Evolutionary conservation across 768 basidiomycete genomes (phyloP).

Genomic region (Tricholoma saponaceum): DNA sequence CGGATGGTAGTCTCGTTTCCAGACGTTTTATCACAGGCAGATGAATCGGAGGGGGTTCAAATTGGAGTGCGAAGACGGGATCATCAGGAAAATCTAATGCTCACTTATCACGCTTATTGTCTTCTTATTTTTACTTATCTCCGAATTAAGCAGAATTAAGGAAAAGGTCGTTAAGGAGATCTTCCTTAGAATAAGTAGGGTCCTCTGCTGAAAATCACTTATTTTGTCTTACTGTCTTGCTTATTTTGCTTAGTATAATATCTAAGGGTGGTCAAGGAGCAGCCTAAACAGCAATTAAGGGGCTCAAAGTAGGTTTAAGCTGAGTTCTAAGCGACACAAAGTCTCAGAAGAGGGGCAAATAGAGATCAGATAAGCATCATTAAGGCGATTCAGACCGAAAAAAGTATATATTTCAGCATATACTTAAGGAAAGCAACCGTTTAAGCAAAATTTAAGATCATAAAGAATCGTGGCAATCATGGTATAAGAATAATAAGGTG

Average conservation of each 20-base stretch:
- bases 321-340: neutral
- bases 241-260: neutral
- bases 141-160: too few relatives aligned
- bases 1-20: too few relatives aligned
- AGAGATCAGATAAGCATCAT: neutral
- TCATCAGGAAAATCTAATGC: too few relatives aligned
- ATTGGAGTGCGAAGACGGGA: too few relatives aligned
- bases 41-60: too few relatives aligned
- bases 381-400: neutral
- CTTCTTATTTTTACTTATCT: too few relatives aligned
- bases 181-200: conserved; percentile 7
- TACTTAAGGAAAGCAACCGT: neutral
- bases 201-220: conserved; percentile 21
- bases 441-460: neutral
- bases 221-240: conserved; percentile 3
- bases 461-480: neutral
- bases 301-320: neutral
- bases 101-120: too few relatives aligned
- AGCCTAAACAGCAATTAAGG: neutral
- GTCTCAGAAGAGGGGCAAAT: too few relatives aligned
- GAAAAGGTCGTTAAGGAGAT: too few relatives aligned
- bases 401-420: neutral
- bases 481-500: neutral
- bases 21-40: too few relatives aligned
- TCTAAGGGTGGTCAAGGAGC: neutral